A percentile compares a stretch with the other conserved stretches of the same genome.
Conservation (phyloP, 2,329 filamentous ascomycete species). For the Claviceps africana region DNA sequence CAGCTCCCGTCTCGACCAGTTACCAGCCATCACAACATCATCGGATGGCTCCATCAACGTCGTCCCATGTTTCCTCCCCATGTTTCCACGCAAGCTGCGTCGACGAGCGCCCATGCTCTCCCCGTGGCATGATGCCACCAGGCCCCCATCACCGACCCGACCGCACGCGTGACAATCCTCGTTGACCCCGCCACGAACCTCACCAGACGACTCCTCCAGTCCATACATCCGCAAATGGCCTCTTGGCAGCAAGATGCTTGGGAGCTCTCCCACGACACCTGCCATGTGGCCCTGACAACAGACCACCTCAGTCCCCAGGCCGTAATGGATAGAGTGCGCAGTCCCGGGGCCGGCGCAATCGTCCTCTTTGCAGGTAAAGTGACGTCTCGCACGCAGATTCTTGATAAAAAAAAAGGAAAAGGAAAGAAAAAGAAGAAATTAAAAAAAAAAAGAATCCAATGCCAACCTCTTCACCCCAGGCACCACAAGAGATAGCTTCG, state of each 20-base stretch:
- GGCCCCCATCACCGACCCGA: not conserved
- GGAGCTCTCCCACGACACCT: constrained; percentile 33
- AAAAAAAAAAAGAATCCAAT: not conserved
- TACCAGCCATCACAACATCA: not conserved
- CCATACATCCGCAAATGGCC: constrained; percentile 5
- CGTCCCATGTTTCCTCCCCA: too few relatives aligned
- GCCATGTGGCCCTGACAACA: constrained; percentile 57
- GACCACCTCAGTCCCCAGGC: constrained; percentile 41
- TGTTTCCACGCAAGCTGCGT: not conserved
- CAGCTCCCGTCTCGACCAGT: too few relatives aligned
- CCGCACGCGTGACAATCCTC: not conserved
- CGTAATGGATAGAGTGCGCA: constrained; percentile 54
- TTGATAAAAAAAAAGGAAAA: not conserved
- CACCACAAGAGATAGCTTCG: constrained; percentile 65
- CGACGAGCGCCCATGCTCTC: not conserved
- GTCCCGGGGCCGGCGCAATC: constrained; percentile 59
- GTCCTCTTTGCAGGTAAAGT: constrained; percentile 59
- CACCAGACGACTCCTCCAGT: too few relatives aligned
- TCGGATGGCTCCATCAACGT: not conserved
- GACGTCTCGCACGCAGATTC: not conserved
- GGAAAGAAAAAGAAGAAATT: not conserved
- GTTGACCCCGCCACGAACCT: not conserved
- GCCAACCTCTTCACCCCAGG: constrained; percentile 28
- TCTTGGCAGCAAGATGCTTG: constrained; percentile 13
- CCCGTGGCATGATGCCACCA: not conserved